Evolutionary conservation across 2,329 filamentous ascomycete genomes (phyloP).

Genomic region (Penicillium sp.): DNA sequence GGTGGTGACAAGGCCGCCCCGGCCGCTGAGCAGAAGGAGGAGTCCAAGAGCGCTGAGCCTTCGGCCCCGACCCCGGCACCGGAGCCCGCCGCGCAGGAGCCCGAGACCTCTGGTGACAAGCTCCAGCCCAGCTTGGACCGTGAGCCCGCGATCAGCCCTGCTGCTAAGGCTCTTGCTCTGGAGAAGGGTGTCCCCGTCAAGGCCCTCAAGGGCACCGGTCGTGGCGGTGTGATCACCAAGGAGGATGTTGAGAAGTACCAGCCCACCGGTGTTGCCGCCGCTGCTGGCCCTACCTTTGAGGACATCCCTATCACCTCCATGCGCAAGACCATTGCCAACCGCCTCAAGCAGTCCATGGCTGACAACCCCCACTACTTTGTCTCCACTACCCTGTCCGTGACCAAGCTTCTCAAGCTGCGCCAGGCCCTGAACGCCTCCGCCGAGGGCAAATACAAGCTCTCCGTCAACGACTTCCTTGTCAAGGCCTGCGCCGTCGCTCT

Average conservation of each 20-base stretch:
- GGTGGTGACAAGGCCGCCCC: conserved; percentile 76
- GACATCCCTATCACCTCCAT: conserved; percentile 86
- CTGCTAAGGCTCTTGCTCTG: conserved; percentile 78
- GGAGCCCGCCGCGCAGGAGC: conserved; percentile 62
- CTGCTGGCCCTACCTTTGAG: conserved; percentile 71
- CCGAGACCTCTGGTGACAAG: conserved; percentile 72
- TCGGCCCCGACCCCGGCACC: conserved; percentile 65
- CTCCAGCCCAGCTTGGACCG: conserved; percentile 85
- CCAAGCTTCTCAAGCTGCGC: conserved; percentile 94
- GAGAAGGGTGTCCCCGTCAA: conserved; percentile 81
- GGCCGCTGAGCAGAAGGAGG: conserved; percentile 64
- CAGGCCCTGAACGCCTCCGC: conserved; percentile 86
- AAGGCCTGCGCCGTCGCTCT: conserved; percentile 89
- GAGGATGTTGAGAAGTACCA: conserved; percentile 89
- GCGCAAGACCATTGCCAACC: conserved; percentile 96
- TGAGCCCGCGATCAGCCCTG: conserved; percentile 71
- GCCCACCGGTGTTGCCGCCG: conserved; percentile 55
- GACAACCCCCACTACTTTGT: conserved; percentile 99
- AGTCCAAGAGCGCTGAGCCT: conserved; percentile 50
- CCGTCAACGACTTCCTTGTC: conserved; percentile 99
- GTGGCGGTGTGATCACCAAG: conserved; percentile 84
- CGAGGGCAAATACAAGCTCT: conserved; percentile 96
- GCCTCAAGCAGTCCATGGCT: conserved; percentile 84
- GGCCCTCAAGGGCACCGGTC: conserved; percentile 82
- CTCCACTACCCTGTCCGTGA: conserved; percentile 84